These are phyloP conservation scores for Seiridium unicorne DNA, from an alignment of 2,329 filamentous ascomycete genomes.

Conservation along the genomic window DNA sequence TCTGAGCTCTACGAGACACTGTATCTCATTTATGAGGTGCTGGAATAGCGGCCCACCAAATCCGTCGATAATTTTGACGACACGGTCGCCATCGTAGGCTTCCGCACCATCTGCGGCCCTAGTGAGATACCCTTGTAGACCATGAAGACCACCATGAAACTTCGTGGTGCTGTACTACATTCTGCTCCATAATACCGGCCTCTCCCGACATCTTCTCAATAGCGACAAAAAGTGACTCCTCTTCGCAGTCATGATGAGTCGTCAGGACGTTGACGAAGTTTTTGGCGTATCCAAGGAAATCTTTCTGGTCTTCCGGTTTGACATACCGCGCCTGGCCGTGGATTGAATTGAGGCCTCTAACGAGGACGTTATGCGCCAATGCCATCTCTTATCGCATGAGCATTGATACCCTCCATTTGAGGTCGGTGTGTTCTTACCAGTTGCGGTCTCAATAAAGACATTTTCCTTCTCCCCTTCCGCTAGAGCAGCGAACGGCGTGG, in stretches of 20 bases:
- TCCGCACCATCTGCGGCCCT: slow-evolving; percentile 24
- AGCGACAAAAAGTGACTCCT: slow-evolving; percentile 34
- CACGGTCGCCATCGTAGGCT: slow-evolving; percentile 27
- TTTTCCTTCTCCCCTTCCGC: slow-evolving; percentile 10
- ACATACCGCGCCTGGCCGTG: slow-evolving; percentile 33
- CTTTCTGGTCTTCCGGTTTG: slow-evolving; percentile 26
- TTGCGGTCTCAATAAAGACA: slow-evolving; percentile 18
- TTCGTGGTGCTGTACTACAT: slow-evolving; percentile 37
- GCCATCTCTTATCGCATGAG: slow-evolving; percentile 19
- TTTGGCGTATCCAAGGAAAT: slow-evolving; percentile 30
- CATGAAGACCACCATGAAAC: slow-evolving; percentile 34
- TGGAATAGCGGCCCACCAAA: slow-evolving; percentile 31
- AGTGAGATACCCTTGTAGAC: slow-evolving; percentile 29
- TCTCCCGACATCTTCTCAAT: slow-evolving; percentile 33
- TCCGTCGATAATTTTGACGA: slow-evolving; percentile 29
- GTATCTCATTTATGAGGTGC: slow-evolving; percentile 39
- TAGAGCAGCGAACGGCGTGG: slow-evolving; percentile 5
- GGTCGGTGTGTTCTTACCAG: slow-evolving; percentile 10
- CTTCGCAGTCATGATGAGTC: slow-evolving; percentile 38
- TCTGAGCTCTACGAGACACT: slow-evolving; percentile 30
- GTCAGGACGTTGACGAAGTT: slow-evolving; percentile 29
- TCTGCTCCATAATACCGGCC: slow-evolving; percentile 37
- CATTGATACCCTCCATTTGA: neutral
- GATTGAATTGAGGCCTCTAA: slow-evolving; percentile 36
- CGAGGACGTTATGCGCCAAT: slow-evolving; percentile 32